These are phyloP conservation scores for Mortierella sp. DNA, from an alignment of 371 early-diverging fungal genomes.

Conservation along the genomic window DNA sequence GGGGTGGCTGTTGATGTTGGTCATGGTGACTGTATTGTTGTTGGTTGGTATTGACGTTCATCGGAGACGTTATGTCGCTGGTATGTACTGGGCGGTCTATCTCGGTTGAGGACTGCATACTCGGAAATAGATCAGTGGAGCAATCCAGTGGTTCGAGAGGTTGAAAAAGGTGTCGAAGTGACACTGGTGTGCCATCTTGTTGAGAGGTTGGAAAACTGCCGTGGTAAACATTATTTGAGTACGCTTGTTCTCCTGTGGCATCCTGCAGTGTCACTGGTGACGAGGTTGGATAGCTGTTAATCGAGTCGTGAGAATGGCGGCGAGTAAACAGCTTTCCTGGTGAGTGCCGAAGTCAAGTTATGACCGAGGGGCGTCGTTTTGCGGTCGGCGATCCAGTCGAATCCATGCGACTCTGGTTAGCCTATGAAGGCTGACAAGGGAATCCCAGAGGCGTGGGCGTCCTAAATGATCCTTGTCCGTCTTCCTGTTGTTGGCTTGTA, in stretches of 20 bases:
- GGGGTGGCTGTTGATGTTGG: not conserved
- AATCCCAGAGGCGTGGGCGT: not conserved
- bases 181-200: not conserved
- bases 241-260: not conserved
- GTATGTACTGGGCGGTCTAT: not conserved
- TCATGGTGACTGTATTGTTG: not conserved
- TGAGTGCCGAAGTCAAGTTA: slow-evolving; percentile 8
- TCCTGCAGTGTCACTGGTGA: not conserved
- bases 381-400: not conserved
- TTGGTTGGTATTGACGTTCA: not conserved
- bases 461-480: not conserved
- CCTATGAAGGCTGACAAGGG: not conserved
- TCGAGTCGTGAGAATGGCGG: slow-evolving; percentile 8
- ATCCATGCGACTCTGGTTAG: not conserved
- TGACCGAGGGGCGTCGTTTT: not conserved
- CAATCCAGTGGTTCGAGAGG: slow-evolving; percentile 25
- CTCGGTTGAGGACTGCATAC: slow-evolving; percentile 5
- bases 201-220: not conserved
- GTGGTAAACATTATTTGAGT: not conserved
- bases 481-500: not conserved
- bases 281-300: not conserved
- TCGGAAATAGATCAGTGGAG: slow-evolving; percentile 31
- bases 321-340: slow-evolving; percentile 13
- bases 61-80: not conserved
- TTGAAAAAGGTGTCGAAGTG: not conserved